These are phyloP conservation scores for Tylopilus subfusipes DNA, from an alignment of 768 basidiomycete genomes.

Conservation along the genomic window DNA sequence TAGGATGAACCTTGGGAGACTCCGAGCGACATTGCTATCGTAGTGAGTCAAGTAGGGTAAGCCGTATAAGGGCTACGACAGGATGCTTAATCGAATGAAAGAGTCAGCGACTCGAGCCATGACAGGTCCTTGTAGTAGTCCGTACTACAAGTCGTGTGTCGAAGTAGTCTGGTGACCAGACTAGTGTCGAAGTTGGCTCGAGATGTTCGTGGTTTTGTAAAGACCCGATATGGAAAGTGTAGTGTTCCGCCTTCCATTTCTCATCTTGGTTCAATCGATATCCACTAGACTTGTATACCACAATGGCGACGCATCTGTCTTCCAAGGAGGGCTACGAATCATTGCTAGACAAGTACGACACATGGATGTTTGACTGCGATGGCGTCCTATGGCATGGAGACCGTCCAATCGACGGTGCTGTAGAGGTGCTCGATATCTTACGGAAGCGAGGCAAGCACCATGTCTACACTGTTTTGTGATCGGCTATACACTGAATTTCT, in stretches of 20 bases:
- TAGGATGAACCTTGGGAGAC: background rate
- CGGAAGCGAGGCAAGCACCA: slow-evolving; percentile 61
- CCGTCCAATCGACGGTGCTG: slow-evolving; percentile 70
- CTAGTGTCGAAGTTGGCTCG: background rate
- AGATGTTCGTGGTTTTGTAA: slow-evolving; percentile 1
- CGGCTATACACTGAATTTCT: background rate
- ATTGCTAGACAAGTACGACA: slow-evolving; percentile 71
- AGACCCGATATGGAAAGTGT: slow-evolving; percentile 23
- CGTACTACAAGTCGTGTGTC: too few relatives aligned
- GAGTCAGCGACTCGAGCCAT: background rate
- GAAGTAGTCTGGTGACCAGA: too few relatives aligned
- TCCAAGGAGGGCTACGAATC: slow-evolving; percentile 44
- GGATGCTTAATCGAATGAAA: background rate
- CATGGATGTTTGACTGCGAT: slow-evolving; percentile 96
- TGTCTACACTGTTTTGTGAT: slow-evolving; percentile 2
- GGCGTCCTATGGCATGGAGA: slow-evolving; percentile 93
- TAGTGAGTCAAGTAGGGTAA: background rate
- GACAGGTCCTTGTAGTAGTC: too few relatives aligned
- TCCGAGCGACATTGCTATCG: background rate
- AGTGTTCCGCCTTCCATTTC: slow-evolving; percentile 13
- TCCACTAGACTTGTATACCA: slow-evolving; percentile 14
- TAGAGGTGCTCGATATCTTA: slow-evolving; percentile 69
- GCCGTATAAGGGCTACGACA: background rate
- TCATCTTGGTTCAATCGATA: background rate
- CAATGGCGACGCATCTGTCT: slow-evolving; percentile 28